phyloP scores from a whole-genome alignment of 495 filamentous ascomycete species.

The Thozetella sp. region DNA sequence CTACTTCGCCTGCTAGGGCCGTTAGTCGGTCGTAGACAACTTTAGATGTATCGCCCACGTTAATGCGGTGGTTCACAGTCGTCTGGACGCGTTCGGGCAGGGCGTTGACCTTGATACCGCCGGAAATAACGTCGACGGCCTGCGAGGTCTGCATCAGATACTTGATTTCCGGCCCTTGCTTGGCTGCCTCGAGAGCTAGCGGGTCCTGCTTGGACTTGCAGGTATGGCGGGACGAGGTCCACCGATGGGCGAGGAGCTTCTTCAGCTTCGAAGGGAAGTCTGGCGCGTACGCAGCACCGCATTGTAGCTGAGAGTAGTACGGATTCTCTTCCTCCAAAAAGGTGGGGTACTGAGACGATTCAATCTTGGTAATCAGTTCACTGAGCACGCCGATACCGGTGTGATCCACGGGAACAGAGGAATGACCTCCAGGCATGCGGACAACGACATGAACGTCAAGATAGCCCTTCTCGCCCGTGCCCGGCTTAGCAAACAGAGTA shows the following conservation, averaged over 20 bases:
- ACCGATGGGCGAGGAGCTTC: constrained; percentile 35
- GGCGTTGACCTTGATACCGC: constrained; percentile 71
- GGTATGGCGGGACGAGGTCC: neutral
- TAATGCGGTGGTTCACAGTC: constrained; percentile 69
- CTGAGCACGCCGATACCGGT: constrained; percentile 71
- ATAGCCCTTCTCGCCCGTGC: constrained; percentile 70
- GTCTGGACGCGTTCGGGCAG: constrained; percentile 66
- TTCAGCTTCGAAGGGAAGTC: constrained; percentile 44
- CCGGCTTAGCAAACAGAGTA: constrained; percentile 63
- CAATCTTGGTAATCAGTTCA: constrained; percentile 66
- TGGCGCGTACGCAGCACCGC: constrained; percentile 58
- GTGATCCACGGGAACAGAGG: constrained; percentile 65
- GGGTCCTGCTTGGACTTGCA: constrained; percentile 20
- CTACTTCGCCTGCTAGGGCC: constrained; percentile 50
- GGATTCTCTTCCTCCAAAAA: constrained; percentile 60
- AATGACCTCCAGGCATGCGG: constrained; percentile 69
- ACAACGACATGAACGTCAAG: constrained; percentile 63
- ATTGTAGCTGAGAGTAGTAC: constrained; percentile 59
- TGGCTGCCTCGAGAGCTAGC: constrained; percentile 33
- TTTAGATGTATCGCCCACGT: constrained; percentile 59
- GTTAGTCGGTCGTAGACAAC: constrained; percentile 54
- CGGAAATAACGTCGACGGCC: constrained; percentile 58
- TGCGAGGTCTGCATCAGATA: constrained; percentile 46
- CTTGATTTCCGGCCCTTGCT: constrained; percentile 33
- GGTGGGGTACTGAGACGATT: constrained; percentile 63